A percentile compares a stretch with the other conserved stretches of the same genome.
These are phyloP conservation scores for Xylariaceae sp. DNA, from an alignment of 2,329 filamentous ascomycete genomes.

Conservation along the genomic window DNA sequence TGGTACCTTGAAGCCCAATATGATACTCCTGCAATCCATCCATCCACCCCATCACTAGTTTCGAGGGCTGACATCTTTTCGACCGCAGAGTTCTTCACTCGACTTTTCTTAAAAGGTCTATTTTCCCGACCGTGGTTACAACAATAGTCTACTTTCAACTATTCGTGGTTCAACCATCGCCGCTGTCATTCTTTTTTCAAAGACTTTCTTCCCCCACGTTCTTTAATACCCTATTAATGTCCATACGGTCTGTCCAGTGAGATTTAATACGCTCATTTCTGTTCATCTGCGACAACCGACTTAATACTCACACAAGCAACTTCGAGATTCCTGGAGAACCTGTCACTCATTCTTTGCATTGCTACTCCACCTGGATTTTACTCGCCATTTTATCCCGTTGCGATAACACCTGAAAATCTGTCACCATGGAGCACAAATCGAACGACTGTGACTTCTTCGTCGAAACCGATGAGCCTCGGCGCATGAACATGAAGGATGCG, in stretches of 20 bases:
- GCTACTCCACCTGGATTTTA: constrained; percentile 28
- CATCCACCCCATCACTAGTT: constrained; percentile 15
- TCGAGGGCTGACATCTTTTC: constrained; percentile 25
- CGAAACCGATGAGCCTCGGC: constrained; percentile 50
- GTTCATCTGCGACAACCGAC: constrained; percentile 32
- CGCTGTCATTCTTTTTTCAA: constrained; percentile 49
- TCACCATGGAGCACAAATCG: constrained; percentile 44
- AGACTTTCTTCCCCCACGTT: constrained; percentile 47
- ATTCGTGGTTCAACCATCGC: constrained; percentile 40
- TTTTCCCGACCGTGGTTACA: constrained; percentile 38
- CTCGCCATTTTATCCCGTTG: constrained; percentile 27
- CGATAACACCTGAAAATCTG: constrained; percentile 15
- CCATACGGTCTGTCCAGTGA: constrained; percentile 41
- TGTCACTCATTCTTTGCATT: constrained; percentile 42
- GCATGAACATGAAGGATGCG: constrained; percentile 67
- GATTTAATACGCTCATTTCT: constrained; percentile 41
- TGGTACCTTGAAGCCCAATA: constrained; percentile 25
- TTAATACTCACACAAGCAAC: constrained; percentile 33
- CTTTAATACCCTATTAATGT: constrained; percentile 54
- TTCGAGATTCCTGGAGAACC: constrained; percentile 50
- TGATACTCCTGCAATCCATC: constrained; percentile 20
- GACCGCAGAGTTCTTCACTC: constrained; percentile 32
- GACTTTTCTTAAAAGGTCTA: constrained; percentile 43
- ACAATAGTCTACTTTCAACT: constrained; percentile 31
- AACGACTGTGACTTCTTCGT: constrained; percentile 50